These are phyloP conservation scores for Alternaria ethzedia DNA, from an alignment of 2,329 filamentous ascomycete species.

Conservation along the genomic window DNA sequence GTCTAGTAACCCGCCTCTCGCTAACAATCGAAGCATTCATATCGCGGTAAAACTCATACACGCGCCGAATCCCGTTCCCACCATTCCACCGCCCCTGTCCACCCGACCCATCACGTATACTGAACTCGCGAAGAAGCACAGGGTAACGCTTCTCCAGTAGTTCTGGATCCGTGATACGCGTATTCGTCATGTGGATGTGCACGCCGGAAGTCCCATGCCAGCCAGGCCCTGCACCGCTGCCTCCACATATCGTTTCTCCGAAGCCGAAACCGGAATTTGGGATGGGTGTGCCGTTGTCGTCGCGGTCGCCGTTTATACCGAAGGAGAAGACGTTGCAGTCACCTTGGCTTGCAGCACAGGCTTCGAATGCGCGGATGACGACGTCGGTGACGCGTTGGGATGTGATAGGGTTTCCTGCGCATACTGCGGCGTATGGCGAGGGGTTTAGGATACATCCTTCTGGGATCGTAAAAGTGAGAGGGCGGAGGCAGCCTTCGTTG, in stretches of 20 bases:
- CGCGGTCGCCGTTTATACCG: slow-evolving; percentile 32
- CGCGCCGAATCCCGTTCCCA: slow-evolving; percentile 40
- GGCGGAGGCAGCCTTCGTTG: slow-evolving; percentile 43
- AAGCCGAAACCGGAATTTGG: slow-evolving; percentile 39
- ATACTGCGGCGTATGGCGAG: slow-evolving; percentile 33
- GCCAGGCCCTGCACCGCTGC: slow-evolving; percentile 39
- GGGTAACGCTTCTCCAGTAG: slow-evolving; percentile 46
- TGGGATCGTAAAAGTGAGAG: slow-evolving; percentile 34
- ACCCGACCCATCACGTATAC: slow-evolving; percentile 38
- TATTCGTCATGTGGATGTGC: slow-evolving; percentile 49
- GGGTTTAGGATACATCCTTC: slow-evolving; percentile 38
- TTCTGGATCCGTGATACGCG: slow-evolving; percentile 47
- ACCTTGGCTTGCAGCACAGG: slow-evolving; percentile 40
- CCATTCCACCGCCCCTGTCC: slow-evolving; percentile 37
- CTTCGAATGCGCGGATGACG: slow-evolving; percentile 39
- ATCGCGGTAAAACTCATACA: slow-evolving; percentile 38
- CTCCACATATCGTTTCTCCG: slow-evolving; percentile 47
- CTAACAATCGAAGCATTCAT: slow-evolving; percentile 39
- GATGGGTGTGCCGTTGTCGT: slow-evolving; percentile 17
- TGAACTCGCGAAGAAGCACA: slow-evolving; percentile 41
- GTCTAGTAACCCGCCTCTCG: slow-evolving; percentile 40
- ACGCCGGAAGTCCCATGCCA: slow-evolving; percentile 44
- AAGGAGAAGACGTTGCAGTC: slow-evolving; percentile 40
- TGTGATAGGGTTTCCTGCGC: slow-evolving; percentile 38
- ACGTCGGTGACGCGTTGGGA: slow-evolving; percentile 44